phyloP scores from a whole-genome alignment of 2,329 filamentous ascomycete genomes.

The Echinosphaeria canescens region DNA sequence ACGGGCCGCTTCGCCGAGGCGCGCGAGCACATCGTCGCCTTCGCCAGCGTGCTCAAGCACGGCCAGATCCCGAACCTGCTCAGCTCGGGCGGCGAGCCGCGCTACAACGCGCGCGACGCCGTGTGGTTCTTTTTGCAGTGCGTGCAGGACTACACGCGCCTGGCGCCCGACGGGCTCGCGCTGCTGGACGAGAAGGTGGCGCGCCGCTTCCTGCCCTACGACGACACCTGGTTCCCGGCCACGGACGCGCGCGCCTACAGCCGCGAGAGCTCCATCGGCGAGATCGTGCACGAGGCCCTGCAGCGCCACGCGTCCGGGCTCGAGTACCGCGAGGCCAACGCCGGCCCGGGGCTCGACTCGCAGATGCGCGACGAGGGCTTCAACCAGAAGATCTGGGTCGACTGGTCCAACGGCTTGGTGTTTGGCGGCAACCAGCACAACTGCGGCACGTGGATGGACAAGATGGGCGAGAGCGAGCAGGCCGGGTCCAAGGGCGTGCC shows the following conservation, averaged over 20 bases:
- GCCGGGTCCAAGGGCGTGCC: constrained; percentile 86
- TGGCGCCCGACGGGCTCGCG: constrained; percentile 54
- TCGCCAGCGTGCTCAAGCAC: constrained; percentile 91
- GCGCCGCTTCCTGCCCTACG: constrained; percentile 79
- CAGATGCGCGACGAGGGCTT: constrained; percentile 92
- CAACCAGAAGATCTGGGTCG: constrained; percentile 73
- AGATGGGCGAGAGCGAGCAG: constrained; percentile 95
- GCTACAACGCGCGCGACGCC: constrained; percentile 92
- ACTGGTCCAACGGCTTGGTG: constrained; percentile 79
- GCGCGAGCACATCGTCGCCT: constrained; percentile 83
- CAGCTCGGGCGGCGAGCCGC: constrained; percentile 61
- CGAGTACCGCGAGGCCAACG: constrained; percentile 87
- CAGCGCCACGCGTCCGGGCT: constrained; percentile 82
- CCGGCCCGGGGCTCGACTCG: constrained; percentile 66
- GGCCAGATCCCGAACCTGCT: constrained; percentile 96
- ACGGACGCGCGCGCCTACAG: constrained; percentile 77
- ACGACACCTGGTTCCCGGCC: constrained; percentile 80
- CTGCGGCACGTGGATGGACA: constrained; percentile 99
- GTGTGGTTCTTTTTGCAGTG: constrained; percentile 97
- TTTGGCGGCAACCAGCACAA: constrained; percentile 90
- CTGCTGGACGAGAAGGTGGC: constrained; percentile 60
- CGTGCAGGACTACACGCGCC: constrained; percentile 77
- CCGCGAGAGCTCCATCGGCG: constrained; percentile 58
- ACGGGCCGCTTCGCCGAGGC: constrained; percentile 79
- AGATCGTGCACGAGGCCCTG: constrained; percentile 81